Conservation (phyloP, 345 rosid species). For the Eucalyptus leucophloia region DNA sequence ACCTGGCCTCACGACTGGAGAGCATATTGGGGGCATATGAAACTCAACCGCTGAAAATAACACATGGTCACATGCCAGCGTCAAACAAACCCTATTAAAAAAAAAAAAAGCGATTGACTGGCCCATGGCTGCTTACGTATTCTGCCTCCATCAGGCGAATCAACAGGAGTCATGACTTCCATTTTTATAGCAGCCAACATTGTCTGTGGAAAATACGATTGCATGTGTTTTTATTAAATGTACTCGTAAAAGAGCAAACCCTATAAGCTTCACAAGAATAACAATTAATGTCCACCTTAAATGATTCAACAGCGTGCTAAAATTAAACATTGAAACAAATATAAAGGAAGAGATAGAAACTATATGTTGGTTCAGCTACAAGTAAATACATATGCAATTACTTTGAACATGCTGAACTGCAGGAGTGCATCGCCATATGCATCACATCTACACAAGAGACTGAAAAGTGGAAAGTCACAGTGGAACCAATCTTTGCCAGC, state of each 20-base stretch:
- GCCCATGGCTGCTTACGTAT: constrained; percentile 28
- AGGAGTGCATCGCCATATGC: neutral
- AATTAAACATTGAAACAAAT: neutral
- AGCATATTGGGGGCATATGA: constrained; percentile 94
- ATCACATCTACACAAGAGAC: neutral
- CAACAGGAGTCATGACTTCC: constrained; percentile 89
- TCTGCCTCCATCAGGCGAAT: constrained; percentile 72
- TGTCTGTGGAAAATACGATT: constrained; percentile 28
- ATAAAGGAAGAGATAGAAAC: neutral
- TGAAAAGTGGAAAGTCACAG: neutral
- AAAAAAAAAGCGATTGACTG: neutral
- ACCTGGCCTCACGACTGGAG: constrained; percentile 84
- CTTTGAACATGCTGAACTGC: neutral
- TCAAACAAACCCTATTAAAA: neutral
- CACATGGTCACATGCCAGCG: neutral
- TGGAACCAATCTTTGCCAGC: too few species aligned
- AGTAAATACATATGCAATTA: neutral
- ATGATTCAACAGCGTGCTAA: rapidly evolving
- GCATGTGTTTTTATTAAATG: neutral
- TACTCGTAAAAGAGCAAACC: neutral
- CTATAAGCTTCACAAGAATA: neutral
- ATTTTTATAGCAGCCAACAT: constrained; percentile 89
- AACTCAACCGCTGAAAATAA: constrained; percentile 66
- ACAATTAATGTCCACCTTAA: neutral
- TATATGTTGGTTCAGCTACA: neutral